Conservation (phyloP, 768 basidiomycete genomes). For the Fibroporia radiculosa region DNA sequence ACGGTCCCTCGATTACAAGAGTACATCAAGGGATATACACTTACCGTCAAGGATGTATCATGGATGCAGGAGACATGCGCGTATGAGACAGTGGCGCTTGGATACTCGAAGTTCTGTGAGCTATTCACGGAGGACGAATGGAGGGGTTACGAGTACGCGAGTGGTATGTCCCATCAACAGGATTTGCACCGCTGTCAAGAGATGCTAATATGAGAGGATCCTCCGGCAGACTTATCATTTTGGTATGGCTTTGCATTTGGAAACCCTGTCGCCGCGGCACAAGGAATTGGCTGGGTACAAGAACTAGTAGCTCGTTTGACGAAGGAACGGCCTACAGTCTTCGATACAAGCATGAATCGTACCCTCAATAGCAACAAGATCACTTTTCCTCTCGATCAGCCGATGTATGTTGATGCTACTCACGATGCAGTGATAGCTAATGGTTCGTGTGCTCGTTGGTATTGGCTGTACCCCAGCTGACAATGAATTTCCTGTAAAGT, state of each 20-base stretch:
- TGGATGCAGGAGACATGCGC: conserved; percentile 33
- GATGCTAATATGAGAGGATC: conserved; percentile 20
- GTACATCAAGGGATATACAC: conserved; percentile 23
- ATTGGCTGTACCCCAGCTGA: too few relatives aligned
- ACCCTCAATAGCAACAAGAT: conserved; percentile 33
- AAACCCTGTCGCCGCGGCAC: conserved; percentile 31
- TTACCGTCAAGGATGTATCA: conserved; percentile 23
- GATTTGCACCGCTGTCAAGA: background rate
- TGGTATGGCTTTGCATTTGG: conserved; percentile 38
- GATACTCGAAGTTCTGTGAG: conserved; percentile 40
- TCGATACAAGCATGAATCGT: conserved; percentile 38
- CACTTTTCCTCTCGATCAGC: conserved; percentile 28
- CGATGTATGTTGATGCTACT: conserved; percentile 37
- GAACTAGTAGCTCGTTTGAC: conserved; percentile 37
- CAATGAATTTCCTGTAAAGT: too few relatives aligned
- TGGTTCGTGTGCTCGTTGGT: too few relatives aligned
- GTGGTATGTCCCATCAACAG: conserved; percentile 15
- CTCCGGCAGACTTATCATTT: conserved; percentile 14
- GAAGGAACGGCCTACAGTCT: conserved; percentile 25
- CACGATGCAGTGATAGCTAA: conserved; percentile 41
- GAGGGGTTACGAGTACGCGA: conserved; percentile 39
- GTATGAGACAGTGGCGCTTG: conserved; percentile 43
- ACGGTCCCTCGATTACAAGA: conserved; percentile 28
- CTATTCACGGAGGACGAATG: conserved; percentile 47
- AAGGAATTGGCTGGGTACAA: conserved; percentile 33